Base-by-base conservation (phyloP, 208 protist genomes). In the Trypanosoma avium region DNA sequence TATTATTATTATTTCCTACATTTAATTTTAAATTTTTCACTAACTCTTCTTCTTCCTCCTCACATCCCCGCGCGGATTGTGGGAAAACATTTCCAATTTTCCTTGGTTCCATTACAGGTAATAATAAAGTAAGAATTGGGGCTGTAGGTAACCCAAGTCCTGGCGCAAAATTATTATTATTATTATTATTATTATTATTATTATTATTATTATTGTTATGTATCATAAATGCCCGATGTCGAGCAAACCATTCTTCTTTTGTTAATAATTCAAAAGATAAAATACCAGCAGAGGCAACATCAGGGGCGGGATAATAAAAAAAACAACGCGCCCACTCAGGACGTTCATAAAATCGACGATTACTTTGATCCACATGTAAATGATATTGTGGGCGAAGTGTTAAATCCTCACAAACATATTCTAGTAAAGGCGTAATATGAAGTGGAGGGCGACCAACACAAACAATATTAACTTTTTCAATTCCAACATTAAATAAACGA, bases 391-490 rank as follows among this genome's bases (percentile, higher is more conserved):
- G 64, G 4, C 81, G 79, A 58, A 91, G 73, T 22, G 82, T 82
- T 19, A 80, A 74, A 63, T 95, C 89, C 29, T 71, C 70, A 13
- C 60, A 63, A 0, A 75, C 67, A 76, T 92, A 95, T 70, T 86
- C 83, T 13, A 95, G 78, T 42, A 95, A 76, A 45, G 89, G 89
- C 12, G 82, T 88, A 10, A 72, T 66, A 63, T 95, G 89, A 40
- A 95, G 70, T 22, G 89, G 86, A 6, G 89, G 89, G 17, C 83
- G 84, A 26, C 89, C 89, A n/a, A 95, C 73, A 61, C 84, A 93
- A 10, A 93, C 77, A 21, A 95, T 65, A 49, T 88, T 75, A 10
- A 92, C 76, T 45, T 73, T 70, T 45, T 86, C 74, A 46, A 93
- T 61, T 0, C 89, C 89, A 50, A 90, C 67, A 54, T 88, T 84